These are phyloP conservation scores for Boletus subcaerulescens DNA, from an alignment of 768 basidiomycete species.

Conservation along the genomic window DNA sequence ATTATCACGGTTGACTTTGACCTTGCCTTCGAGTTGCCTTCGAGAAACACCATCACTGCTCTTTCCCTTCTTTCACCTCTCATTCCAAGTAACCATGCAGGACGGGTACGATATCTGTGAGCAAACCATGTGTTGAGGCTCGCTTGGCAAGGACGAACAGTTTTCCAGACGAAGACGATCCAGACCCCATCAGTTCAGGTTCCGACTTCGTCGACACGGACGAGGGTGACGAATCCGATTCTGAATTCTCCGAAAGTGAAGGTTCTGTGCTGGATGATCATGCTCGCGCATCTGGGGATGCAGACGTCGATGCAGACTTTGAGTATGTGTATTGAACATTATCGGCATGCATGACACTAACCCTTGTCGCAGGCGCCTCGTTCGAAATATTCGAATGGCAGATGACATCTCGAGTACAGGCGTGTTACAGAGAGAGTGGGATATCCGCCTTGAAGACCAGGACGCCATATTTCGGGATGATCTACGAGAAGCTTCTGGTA, in stretches of 20 bases:
- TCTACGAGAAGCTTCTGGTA: constrained; percentile 58
- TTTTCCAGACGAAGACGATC: constrained; percentile 7
- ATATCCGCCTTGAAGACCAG: constrained; percentile 43
- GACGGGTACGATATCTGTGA: neutral
- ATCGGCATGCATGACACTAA: neutral
- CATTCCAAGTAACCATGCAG: neutral
- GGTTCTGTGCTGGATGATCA: constrained; percentile 1
- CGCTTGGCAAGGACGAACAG: neutral
- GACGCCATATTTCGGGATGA: constrained; percentile 73
- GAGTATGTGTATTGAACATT: constrained; percentile 7
- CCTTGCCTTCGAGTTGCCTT: no score
- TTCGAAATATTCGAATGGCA: constrained; percentile 1
- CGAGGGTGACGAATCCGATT: constrained; percentile 5
- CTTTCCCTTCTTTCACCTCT: neutral
- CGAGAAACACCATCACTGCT: no score
- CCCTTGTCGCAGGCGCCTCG: neutral
- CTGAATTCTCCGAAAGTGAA: constrained; percentile 10
- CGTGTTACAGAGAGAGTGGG: constrained; percentile 8
- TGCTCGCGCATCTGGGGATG: neutral
- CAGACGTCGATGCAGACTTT: constrained; percentile 21
- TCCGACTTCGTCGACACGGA: constrained; percentile 6
- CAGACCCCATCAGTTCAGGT: constrained; percentile 3
- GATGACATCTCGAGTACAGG: constrained; percentile 16
- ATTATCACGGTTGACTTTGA: no score
- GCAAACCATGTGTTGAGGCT: neutral